A percentile compares a stretch with the other conserved stretches of the same genome.
These are phyloP conservation scores for Spiraea crenata DNA, from an alignment of 331 rosid species.

Conservation along the genomic window DNA sequence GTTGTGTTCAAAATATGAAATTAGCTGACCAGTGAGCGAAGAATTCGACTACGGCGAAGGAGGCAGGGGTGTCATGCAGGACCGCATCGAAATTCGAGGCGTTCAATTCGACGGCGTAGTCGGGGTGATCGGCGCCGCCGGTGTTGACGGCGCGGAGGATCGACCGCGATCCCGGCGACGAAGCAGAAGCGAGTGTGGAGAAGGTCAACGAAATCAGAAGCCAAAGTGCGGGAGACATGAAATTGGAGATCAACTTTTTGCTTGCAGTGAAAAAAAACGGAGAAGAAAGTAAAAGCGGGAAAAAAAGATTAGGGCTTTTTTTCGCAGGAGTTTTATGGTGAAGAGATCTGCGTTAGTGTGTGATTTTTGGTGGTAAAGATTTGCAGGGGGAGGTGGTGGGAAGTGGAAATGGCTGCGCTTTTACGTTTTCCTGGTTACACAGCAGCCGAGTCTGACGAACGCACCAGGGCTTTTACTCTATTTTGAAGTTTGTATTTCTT, in stretches of 20 bases:
- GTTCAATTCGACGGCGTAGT: constrained; percentile 75
- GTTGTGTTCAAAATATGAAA: neutral
- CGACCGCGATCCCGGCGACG: constrained; percentile 54
- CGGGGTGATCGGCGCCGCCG: constrained; percentile 44
- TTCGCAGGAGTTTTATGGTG: too few relatives aligned
- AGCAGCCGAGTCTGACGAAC: neutral
- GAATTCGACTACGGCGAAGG: constrained; percentile 77
- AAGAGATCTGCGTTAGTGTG: neutral
- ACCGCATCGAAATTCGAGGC: constrained; percentile 68
- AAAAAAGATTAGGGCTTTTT: neutral
- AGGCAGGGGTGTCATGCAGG: constrained; percentile 74
- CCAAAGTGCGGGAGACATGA: constrained; percentile 46
- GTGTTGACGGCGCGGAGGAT: constrained; percentile 56
- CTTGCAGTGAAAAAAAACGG: neutral
- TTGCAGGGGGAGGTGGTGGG: neutral
- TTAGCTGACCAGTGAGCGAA: constrained; percentile 77
- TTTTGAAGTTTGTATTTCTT: neutral
- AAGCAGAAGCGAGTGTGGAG: constrained; percentile 32
- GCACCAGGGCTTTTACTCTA: neutral
- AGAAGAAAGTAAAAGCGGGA: neutral
- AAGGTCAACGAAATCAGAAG: constrained; percentile 41
- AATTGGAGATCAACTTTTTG: constrained; percentile 29
- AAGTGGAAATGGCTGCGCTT: neutral
- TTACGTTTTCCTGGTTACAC: neutral
- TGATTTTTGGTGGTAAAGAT: neutral